Evolutionary conservation across 2,329 filamentous ascomycete species (phyloP).

Genomic region (Pseudogymnoascus sp.): DNA sequence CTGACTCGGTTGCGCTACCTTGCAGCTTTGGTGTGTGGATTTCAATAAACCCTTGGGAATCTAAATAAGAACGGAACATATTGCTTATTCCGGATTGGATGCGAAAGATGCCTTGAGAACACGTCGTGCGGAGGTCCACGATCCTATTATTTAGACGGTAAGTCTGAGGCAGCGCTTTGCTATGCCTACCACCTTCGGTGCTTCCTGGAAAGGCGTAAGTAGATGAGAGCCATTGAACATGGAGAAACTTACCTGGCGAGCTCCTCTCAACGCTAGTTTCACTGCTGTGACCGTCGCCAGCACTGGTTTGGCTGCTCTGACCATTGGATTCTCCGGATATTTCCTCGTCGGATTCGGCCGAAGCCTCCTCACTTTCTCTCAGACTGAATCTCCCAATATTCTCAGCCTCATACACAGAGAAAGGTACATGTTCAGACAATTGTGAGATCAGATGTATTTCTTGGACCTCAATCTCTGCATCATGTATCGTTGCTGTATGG

Average conservation of each 20-base stretch:
- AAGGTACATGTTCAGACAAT: constrained; percentile 56
- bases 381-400: constrained; percentile 49
- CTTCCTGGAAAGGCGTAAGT: not conserved
- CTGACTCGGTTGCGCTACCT: constrained; percentile 83
- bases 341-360: constrained; percentile 9
- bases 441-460: constrained; percentile 55
- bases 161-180: not conserved
- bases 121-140: constrained; percentile 76
- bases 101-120: constrained; percentile 81
- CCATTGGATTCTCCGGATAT: not conserved
- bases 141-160: constrained; percentile 67
- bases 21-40: constrained; percentile 92
- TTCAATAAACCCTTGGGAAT: constrained; percentile 74
- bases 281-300: not conserved
- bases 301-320: not conserved
- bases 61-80: constrained; percentile 70
- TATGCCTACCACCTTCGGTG: not conserved
- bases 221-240: not conserved
- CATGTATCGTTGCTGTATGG: constrained; percentile 66
- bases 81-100: constrained; percentile 75
- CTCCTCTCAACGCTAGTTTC: not conserved
- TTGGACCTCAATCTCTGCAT: constrained; percentile 67
- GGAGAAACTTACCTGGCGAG: not conserved
- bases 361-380: constrained; percentile 43
- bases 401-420: constrained; percentile 65